Percentiles rank a stretch among this genome's conserved stretches.
Conservation (phyloP, 495 filamentous ascomycete genomes). For the Xylaria palmicola region DNA sequence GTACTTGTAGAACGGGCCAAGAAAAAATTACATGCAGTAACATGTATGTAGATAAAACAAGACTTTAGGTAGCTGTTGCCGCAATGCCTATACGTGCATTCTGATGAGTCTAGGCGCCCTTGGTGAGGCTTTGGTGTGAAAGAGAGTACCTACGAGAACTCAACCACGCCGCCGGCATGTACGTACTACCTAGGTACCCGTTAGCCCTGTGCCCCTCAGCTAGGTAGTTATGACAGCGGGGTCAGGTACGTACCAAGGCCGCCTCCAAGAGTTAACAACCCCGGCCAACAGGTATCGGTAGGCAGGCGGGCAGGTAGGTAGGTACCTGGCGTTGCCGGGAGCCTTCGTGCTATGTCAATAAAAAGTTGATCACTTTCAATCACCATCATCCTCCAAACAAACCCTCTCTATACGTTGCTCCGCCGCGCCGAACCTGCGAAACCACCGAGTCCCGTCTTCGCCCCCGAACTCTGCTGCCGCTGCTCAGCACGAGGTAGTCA, state of each 20-base stretch:
- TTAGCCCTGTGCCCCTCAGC: not conserved
- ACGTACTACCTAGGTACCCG: not conserved
- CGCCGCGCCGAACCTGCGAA: not conserved
- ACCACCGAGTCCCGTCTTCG: not conserved
- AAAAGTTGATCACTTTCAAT: slow-evolving; percentile 15
- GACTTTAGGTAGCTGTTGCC: too few species aligned
- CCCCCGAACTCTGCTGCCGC: not conserved
- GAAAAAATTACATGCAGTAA: too few species aligned
- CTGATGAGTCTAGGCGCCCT: too few species aligned
- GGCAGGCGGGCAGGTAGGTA: not conserved
- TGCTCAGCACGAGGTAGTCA: slow-evolving; percentile 24
- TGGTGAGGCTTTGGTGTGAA: too few species aligned
- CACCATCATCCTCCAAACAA: slow-evolving; percentile 10
- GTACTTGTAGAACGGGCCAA: too few species aligned
- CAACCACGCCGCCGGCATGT: not conserved
- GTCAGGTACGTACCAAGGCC: not conserved
- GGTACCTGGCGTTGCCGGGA: slow-evolving; percentile 13
- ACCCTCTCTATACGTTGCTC: not conserved
- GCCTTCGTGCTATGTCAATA: slow-evolving; percentile 16
- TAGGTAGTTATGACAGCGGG: not conserved
- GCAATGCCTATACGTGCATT: too few species aligned
- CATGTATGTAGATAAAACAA: too few species aligned
- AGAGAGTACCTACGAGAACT: too few species aligned
- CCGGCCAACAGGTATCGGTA: too few species aligned
- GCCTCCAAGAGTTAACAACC: not conserved